Evolutionary conservation across 441 rosid species (phyloP), one percentile per base, ranked within the genome.

Genomic region (Euphorbia celastroides): DNA sequence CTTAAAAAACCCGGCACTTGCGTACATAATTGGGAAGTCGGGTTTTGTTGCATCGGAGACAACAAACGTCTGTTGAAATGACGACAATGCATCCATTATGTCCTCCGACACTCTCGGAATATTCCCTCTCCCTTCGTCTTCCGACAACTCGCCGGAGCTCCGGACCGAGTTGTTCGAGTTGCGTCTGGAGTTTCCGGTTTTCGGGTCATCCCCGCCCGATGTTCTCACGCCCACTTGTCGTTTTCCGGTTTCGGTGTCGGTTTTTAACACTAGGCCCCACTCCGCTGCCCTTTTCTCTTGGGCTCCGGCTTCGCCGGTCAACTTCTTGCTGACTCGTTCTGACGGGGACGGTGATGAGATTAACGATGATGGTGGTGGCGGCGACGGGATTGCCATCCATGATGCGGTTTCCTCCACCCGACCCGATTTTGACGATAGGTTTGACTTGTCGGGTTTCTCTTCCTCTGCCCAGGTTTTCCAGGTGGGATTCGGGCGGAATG

Each of bases 21-120:
- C 99, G 69, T 91, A 94, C 88, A 94, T 17, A 32, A 89, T 91
- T 60, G 99, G 99, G 72, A 61, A 77, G 63, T 88, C 96, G 5
- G 97, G 88, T 82, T 88, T 88, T 42, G 96, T 91, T 41, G 97
- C 97, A 82, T 93, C 99, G 27, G 99, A 82, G 27, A 93, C 99
- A 34, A 93, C 96, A 66, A 93, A 93, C 51, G 99, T 93, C 70
- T 91, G 97, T 61, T 91, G 96, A 73, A 91, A 91, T 12, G 99
- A 75, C 0, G 96, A 91, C 51, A 93, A 73, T 5, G 95, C 99
- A 16, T 91, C 88, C 74, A 78, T 91, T 13, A 93, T 23, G 62
- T 85, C 96, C 75, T 88, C 95, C 0, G 96, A 89, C 0, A 91
- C 91, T 30, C 90, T 80, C 0, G 96, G 99, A 25, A 91, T 69